These are phyloP conservation scores for Neoboletus brunneissimus DNA, from an alignment of 768 basidiomycete genomes.

Conservation along the genomic window DNA sequence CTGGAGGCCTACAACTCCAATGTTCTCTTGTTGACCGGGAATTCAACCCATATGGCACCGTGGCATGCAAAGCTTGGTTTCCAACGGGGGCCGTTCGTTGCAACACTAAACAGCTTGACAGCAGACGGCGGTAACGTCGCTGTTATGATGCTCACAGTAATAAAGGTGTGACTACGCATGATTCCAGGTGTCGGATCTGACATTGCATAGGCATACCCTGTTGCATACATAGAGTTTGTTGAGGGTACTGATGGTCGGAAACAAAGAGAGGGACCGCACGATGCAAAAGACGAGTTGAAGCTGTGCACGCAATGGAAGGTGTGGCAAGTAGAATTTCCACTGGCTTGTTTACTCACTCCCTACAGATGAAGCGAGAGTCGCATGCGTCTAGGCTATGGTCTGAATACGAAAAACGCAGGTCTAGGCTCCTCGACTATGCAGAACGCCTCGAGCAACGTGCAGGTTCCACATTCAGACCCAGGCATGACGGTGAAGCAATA, in stretches of 20 bases:
- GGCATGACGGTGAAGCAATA: constrained; percentile 38
- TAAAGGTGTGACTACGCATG: constrained; percentile 45
- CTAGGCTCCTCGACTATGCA: constrained; percentile 54
- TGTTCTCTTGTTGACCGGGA: constrained; percentile 69
- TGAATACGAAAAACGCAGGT: constrained; percentile 55
- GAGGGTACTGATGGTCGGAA: constrained; percentile 49
- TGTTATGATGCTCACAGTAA: constrained; percentile 69
- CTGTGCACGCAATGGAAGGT: constrained; percentile 73
- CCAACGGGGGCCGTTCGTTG: constrained; percentile 58
- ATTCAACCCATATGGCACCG: constrained; percentile 79
- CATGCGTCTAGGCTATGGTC: constrained; percentile 57
- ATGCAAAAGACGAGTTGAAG: constrained; percentile 64
- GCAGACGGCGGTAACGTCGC: constrained; percentile 78
- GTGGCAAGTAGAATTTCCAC: constrained; percentile 15
- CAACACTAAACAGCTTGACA: constrained; percentile 75
- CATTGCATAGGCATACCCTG: constrained; percentile 53
- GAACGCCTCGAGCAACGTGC: constrained; percentile 63
- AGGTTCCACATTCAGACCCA: constrained; percentile 42
- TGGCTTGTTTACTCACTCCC: constrained; percentile 1
- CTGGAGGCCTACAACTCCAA: constrained; percentile 75
- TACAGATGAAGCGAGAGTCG: constrained; percentile 54
- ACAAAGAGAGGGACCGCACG: constrained; percentile 58
- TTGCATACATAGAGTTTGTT: constrained; percentile 76
- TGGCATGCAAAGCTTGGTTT: constrained; percentile 93
- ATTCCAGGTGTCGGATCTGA: not conserved